phyloP scores from a whole-genome alignment of 352 stramenopile genomes.

The Plasmopara halstedii region DNA sequence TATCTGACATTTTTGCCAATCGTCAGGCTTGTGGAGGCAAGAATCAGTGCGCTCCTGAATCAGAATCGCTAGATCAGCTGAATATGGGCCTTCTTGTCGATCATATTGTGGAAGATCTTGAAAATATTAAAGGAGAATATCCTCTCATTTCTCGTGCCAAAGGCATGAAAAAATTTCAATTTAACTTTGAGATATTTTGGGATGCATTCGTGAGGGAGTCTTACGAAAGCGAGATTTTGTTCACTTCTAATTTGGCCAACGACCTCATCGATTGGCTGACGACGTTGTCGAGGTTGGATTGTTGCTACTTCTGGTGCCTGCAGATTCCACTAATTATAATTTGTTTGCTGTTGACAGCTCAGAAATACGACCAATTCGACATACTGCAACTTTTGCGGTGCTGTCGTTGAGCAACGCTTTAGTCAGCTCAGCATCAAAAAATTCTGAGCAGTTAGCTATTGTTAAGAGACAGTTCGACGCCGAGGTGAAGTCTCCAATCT shows the following conservation, averaged over 20 bases:
- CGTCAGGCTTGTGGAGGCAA: constrained; percentile 46
- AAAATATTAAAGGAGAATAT: constrained; percentile 53
- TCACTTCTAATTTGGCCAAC: constrained; percentile 50
- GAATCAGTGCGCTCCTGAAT: constrained; percentile 38
- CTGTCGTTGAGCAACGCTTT: constrained; percentile 63
- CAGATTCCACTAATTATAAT: not conserved
- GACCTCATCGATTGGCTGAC: constrained; percentile 79
- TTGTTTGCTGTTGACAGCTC: constrained; percentile 31
- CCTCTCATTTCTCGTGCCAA: constrained; percentile 54
- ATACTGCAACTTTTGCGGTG: constrained; percentile 64
- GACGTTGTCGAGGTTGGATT: constrained; percentile 54
- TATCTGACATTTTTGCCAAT: constrained; percentile 1
- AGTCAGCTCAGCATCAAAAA: constrained; percentile 36
- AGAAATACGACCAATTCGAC: constrained; percentile 74
- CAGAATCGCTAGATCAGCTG: constrained; percentile 49
- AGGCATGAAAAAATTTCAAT: constrained; percentile 53
- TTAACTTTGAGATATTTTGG: constrained; percentile 72
- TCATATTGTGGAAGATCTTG: constrained; percentile 56
- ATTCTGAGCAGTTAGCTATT: constrained; percentile 58
- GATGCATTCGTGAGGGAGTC: constrained; percentile 67
- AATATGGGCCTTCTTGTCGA: constrained; percentile 69
- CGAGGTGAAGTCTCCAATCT: constrained; percentile 27
- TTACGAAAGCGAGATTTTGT: constrained; percentile 75
- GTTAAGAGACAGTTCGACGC: constrained; percentile 66
- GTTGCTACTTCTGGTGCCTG: not conserved